Conservation (phyloP, 2,329 filamentous ascomycete species). For the Fusarium floridanum region DNA sequence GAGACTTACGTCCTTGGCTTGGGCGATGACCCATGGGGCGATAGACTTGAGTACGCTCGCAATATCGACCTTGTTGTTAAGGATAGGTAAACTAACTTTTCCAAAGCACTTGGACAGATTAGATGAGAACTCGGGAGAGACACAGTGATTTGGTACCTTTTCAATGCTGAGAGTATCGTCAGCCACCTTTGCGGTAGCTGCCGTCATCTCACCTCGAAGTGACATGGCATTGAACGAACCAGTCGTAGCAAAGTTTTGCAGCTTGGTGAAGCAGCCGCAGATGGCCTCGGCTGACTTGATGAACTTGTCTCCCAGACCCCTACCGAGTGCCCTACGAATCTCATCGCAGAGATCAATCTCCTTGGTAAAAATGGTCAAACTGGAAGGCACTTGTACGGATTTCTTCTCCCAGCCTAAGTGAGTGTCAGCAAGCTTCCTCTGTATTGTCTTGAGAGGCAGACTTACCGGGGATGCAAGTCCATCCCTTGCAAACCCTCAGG, state of each 20-base stretch:
- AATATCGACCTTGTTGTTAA: background rate
- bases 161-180: background rate
- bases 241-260: background rate
- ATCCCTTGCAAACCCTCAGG: background rate
- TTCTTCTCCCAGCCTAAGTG: background rate
- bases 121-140: background rate
- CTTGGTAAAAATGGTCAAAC: background rate
- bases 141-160: background rate
- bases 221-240: constrained; percentile 2
- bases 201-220: background rate
- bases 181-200: background rate
- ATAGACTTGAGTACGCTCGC: background rate
- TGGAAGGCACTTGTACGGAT: background rate
- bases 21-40: background rate
- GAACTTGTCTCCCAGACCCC: background rate
- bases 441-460: too few relatives aligned
- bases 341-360: background rate
- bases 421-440: background rate
- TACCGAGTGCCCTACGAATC: background rate
- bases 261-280: constrained; percentile 1
- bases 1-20: background rate
- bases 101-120: background rate
- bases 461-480: background rate
- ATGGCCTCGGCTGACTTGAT: constrained; percentile 5
- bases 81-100: background rate